A percentile compares a stretch with the other conserved stretches of the same genome.
These are phyloP conservation scores for Pseudozyma sp. DNA, from an alignment of 1,284 basidiomycete genomes.

Conservation along the genomic window DNA sequence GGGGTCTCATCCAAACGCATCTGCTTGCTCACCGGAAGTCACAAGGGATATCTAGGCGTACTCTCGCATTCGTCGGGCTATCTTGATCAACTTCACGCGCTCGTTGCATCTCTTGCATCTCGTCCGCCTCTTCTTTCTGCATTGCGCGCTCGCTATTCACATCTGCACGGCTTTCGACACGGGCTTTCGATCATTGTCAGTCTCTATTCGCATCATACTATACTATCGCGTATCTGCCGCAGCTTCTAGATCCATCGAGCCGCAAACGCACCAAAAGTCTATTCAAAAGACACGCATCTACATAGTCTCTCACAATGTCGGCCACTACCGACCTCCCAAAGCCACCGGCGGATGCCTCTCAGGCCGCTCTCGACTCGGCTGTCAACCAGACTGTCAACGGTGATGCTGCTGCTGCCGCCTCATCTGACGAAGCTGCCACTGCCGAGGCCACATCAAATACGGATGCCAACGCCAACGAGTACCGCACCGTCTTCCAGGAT, in stretches of 20 bases:
- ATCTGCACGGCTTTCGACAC: too few relatives aligned
- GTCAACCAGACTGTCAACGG: slow-evolving; percentile 41
- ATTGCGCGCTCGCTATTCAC: too few relatives aligned
- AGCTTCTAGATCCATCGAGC: background rate
- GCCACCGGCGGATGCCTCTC: slow-evolving; percentile 55
- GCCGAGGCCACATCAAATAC: slow-evolving; percentile 9
- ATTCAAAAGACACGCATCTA: background rate
- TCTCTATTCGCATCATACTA: too few relatives aligned
- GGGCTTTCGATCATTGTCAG: too few relatives aligned
- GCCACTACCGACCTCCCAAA: slow-evolving; percentile 46
- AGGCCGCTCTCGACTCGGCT: slow-evolving; percentile 57
- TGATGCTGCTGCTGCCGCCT: slow-evolving; percentile 10
- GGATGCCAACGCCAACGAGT: slow-evolving; percentile 31
- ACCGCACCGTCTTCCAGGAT: slow-evolving; percentile 66
- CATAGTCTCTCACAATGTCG: slow-evolving; percentile 23
- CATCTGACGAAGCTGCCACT: slow-evolving; percentile 18
- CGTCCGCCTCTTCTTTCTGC: too few relatives aligned
- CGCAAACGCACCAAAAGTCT: background rate
- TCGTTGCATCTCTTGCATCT: too few relatives aligned
- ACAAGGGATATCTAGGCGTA: too few relatives aligned
- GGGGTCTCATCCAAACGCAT: background rate
- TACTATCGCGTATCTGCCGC: background rate
- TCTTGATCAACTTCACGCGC: too few relatives aligned
- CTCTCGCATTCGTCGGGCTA: too few relatives aligned
- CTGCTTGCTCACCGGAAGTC: background rate